A percentile compares a stretch with the other conserved stretches of the same genome.
Evolutionary conservation across 768 basidiomycete genomes (phyloP).

Genomic region (Trametes maxima): DNA sequence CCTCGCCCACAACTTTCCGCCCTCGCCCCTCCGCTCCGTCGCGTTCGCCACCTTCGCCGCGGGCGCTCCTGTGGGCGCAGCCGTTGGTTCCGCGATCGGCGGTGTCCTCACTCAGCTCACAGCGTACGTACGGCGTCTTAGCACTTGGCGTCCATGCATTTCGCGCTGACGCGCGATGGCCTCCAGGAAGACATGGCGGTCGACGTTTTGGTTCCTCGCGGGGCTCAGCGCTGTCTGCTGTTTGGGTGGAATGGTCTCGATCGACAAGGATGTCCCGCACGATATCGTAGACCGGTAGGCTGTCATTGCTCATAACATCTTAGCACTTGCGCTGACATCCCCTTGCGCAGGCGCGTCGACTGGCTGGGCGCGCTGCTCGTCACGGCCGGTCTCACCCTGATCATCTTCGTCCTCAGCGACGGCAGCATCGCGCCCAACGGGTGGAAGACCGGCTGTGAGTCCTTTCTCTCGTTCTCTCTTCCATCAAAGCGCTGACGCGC

Average conservation of each 20-base stretch:
- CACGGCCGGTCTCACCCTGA: constrained; percentile 65
- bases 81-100: constrained; percentile 68
- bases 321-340: not conserved
- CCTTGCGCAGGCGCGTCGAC: constrained; percentile 52
- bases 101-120: constrained; percentile 67
- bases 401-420: constrained; percentile 75
- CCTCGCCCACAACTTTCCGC: constrained; percentile 76
- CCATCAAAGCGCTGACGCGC: constrained; percentile 25
- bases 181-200: constrained; percentile 59
- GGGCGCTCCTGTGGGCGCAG: constrained; percentile 81
- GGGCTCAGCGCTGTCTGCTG: constrained; percentile 57
- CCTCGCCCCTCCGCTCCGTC: constrained; percentile 62
- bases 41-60: constrained; percentile 87
- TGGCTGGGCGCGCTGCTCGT: constrained; percentile 74
- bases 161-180: not conserved
- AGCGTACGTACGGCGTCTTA: constrained; percentile 29
- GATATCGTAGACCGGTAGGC: constrained; percentile 30
- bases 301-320: not conserved
- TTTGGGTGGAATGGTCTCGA: constrained; percentile 55
- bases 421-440: constrained; percentile 58
- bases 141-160: not conserved
- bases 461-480: not conserved
- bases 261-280: constrained; percentile 56
- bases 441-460: constrained; percentile 62
- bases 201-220: constrained; percentile 60